Percentiles rank a stretch among this genome's conserved stretches.
These are phyloP conservation scores for Somion occarium DNA, from an alignment of 1,284 basidiomycete species.

Conservation along the genomic window DNA sequence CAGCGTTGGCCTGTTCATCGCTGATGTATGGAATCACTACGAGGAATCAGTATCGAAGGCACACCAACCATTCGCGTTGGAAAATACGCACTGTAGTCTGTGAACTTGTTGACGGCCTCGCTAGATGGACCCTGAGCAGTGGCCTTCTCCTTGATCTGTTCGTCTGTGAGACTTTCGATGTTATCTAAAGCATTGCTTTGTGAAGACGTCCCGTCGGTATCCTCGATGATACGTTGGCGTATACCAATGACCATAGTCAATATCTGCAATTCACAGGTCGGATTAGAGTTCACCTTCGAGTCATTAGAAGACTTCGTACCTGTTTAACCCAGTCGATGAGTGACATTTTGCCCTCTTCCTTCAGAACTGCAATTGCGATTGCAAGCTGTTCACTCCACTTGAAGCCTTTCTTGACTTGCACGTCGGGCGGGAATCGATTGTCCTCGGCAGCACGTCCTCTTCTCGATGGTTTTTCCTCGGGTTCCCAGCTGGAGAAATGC, in stretches of 20 bases:
- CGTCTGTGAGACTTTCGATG: conserved; percentile 43
- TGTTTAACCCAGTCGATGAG: conserved; percentile 79
- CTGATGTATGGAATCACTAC: conserved; percentile 71
- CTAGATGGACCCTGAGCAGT: conserved; percentile 50
- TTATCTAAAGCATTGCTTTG: conserved; percentile 32
- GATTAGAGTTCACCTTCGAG: neutral
- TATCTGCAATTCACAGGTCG: conserved; percentile 42
- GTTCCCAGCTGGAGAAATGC: conserved; percentile 75
- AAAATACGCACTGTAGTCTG: conserved; percentile 63
- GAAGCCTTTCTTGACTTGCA: conserved; percentile 83
- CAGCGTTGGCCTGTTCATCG: conserved; percentile 72
- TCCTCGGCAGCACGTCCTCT: conserved; percentile 38
- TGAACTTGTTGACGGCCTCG: conserved; percentile 69
- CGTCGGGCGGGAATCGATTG: conserved; percentile 53
- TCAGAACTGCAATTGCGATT: conserved; percentile 73
- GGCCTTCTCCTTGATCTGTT: conserved; percentile 31
- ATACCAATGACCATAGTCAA: conserved; percentile 62
- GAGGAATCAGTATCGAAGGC: neutral
- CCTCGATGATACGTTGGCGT: conserved; percentile 66
- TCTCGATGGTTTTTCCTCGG: conserved; percentile 49
- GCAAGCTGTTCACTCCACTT: conserved; percentile 89
- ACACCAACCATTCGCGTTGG: too few species aligned
- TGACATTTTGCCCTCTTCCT: conserved; percentile 58
- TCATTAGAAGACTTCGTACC: conserved; percentile 38
- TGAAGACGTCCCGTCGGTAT: conserved; percentile 49